Base-by-base conservation (phyloP, 441 rosid genomes). In the Rhodomyrtus psidioides region DNA sequence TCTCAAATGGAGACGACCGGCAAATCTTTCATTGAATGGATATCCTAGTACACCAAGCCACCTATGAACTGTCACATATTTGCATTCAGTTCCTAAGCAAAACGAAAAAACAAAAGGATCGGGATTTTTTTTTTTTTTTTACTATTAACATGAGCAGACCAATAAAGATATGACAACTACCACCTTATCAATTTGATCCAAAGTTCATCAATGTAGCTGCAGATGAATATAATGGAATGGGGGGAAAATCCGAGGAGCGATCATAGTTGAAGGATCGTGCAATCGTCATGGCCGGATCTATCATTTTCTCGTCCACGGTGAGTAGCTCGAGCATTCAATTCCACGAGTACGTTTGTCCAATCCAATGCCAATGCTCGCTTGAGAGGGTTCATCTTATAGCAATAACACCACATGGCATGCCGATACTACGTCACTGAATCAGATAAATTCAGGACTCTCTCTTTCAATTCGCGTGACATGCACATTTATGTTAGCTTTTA, bases 291-390 rank as follows among this genome's bases (percentile, higher is more conserved):
- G 49, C 79, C 2, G n/a, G 49, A 34, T 70, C 79, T 21, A 70
- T 70, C 87, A n/a, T 56, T 81, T 39, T 44, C 28, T 54, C 4
- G 26, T 55, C 24, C 19, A 60, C 15, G 65, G n/a, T 53, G 55
- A 82, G 86, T 75, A 57, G 90, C 49, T 60, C 85, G 74, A 83
- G 86, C 91, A 89, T 88, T 90, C 75, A 90, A 88, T 88, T 10
- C 1, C 55, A 1, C 55, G 24, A 75, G 88, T 56, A 62, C 83
- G 26, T 86, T 86, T 55, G 44, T 42, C 30, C 23, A 75, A 65
- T 30, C 21, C 87, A 83, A 23, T 46, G 12, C 74, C 81, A 75
- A 83, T 55, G 82, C 90, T 53, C 55, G 88, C 49, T 1, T 13
- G 7, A 27, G 6, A 39, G 81, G 17, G 65, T 23, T 30, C 49